A percentile compares a stretch with the other conserved stretches of the same genome.
phyloP scores from a whole-genome alignment of 306 rosid species.

The Vicia sativa region DNA sequence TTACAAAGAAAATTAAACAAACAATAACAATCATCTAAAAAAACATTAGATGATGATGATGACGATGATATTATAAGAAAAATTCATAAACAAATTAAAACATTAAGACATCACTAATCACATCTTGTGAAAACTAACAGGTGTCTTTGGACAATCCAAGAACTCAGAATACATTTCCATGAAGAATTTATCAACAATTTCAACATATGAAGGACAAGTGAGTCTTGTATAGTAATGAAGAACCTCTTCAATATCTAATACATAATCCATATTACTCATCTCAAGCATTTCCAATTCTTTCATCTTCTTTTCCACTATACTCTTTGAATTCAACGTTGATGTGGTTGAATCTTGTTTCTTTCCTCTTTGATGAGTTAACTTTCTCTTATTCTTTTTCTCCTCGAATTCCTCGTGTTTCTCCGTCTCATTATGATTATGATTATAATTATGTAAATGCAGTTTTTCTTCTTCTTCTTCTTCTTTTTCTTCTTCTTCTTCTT shows the following conservation, averaged over 20 bases:
- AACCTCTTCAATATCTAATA: slow-evolving; percentile 79
- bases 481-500: slow-evolving; percentile 38
- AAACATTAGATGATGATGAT: not conserved
- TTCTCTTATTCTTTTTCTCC: slow-evolving; percentile 14
- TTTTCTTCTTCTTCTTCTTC: slow-evolving; percentile 36
- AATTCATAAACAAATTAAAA: slow-evolving; percentile 14
- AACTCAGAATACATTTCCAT: slow-evolving; percentile 68
- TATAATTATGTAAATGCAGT: slow-evolving; percentile 1
- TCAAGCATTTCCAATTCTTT: slow-evolving; percentile 81
- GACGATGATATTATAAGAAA: slow-evolving; percentile 34
- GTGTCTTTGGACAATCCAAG: slow-evolving; percentile 28
- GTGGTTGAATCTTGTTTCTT: slow-evolving; percentile 33
- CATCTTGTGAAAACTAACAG: slow-evolving; percentile 40
- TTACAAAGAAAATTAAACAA: slow-evolving; percentile 7
- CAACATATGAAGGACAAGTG: slow-evolving; percentile 71
- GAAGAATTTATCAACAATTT: slow-evolving; percentile 81
- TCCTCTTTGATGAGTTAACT: slow-evolving; percentile 28
- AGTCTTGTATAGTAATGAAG: slow-evolving; percentile 86
- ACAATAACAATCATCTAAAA: slow-evolving; percentile 24
- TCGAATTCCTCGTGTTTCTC: slow-evolving; percentile 33
- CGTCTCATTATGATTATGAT: slow-evolving; percentile 28
- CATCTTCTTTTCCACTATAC: slow-evolving; percentile 62
- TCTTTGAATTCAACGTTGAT: not conserved
- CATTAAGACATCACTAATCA: slow-evolving; percentile 38
- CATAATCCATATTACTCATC: slow-evolving; percentile 67